Base-by-base conservation (phyloP, 1,284 basidiomycete species). In the Moesziomyces parantarcticus region DNA sequence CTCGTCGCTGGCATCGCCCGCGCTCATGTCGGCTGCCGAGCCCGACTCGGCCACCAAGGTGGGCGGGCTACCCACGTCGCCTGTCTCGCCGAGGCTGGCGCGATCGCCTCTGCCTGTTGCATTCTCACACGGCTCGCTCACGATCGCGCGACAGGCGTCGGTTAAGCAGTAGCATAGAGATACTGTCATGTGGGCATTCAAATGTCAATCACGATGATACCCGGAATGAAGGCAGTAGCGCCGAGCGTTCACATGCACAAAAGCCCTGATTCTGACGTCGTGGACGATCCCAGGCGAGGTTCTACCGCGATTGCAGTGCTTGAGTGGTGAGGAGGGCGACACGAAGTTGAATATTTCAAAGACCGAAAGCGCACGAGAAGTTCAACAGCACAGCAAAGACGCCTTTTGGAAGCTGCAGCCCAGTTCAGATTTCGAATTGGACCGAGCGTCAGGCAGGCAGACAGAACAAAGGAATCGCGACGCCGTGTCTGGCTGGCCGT, bases 311-410 rank as follows among this genome's bases (percentile, higher is more conserved):
- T 9, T 32, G 29, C 29, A 32, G 13, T 26, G 25, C 4, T 4
- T 5, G 8, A 26, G 25, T 26, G 25, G 13, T 32, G 29, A 32
- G 29, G 1, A 47, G 29, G 9, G 23, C 23, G 11, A 13, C 26
- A 41, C 42, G 52, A 55, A 62, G 58, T 60, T 60, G 49, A 63
- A 56, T 18, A 52, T 51, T 58, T 63, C 36, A 56, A 55, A 51
- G 29, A 48, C 60, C 54, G 60, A 52, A 42, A 55, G 22, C 43
- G 21, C 22, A 40, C 21, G 60, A 63, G 54, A 63, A 63, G 60
- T 63, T 62, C 36, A 56, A 56, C 29, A 13, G 29, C 29, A 48
- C 36, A 18, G 36, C 5, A 16, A 14, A 18, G 36, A 39, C 36
- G 3, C 11, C 16, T 16, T 16, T 18, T 39, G 29, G 29, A 32